phyloP scores from a whole-genome alignment of 208 protist genomes.

The Leishmania turanica region DNA sequence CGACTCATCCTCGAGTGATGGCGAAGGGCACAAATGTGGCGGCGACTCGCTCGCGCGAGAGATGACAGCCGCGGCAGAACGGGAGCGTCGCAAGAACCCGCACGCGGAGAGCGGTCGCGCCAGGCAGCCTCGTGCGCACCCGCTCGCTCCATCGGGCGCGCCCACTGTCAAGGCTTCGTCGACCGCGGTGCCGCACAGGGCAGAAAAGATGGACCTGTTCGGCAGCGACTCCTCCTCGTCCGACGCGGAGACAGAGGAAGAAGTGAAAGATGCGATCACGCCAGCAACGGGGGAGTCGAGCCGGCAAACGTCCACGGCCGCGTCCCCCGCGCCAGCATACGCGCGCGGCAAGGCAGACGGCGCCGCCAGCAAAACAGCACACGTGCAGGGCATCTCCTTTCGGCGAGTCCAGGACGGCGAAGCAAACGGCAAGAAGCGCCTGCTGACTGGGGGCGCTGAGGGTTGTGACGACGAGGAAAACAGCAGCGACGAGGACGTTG shows the following conservation, averaged over 20 bases:
- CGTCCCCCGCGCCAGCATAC: background rate
- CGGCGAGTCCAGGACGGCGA: slow-evolving; percentile 6
- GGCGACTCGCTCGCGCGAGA: slow-evolving; percentile 42
- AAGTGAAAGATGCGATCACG: background rate
- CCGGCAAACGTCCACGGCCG: background rate
- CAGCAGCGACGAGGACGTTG: slow-evolving; percentile 8
- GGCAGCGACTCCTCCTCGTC: slow-evolving; percentile 29
- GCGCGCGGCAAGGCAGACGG: background rate
- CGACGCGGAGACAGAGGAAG: slow-evolving; percentile 12
- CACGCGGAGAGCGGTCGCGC: slow-evolving; percentile 63
- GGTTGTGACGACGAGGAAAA: slow-evolving; percentile 10
- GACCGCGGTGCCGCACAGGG: slow-evolving; percentile 8
- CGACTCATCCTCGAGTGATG: slow-evolving; percentile 30
- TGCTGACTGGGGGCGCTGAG: background rate
- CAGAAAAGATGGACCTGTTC: slow-evolving; percentile 41
- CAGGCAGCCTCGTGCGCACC: slow-evolving; percentile 35
- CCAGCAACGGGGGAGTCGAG: background rate
- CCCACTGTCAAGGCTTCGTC: background rate
- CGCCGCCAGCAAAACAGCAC: background rate
- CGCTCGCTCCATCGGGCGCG: slow-evolving; percentile 12
- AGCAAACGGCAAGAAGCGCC: background rate
- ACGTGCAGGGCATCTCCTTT: slow-evolving; percentile 24
- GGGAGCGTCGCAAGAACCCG: slow-evolving; percentile 62
- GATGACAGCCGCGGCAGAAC: slow-evolving; percentile 48
- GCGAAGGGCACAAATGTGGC: slow-evolving; percentile 10